These are phyloP conservation scores for Syncephalastrum monosporum DNA, from an alignment of 371 early-diverging fungal species.

Conservation along the genomic window DNA sequence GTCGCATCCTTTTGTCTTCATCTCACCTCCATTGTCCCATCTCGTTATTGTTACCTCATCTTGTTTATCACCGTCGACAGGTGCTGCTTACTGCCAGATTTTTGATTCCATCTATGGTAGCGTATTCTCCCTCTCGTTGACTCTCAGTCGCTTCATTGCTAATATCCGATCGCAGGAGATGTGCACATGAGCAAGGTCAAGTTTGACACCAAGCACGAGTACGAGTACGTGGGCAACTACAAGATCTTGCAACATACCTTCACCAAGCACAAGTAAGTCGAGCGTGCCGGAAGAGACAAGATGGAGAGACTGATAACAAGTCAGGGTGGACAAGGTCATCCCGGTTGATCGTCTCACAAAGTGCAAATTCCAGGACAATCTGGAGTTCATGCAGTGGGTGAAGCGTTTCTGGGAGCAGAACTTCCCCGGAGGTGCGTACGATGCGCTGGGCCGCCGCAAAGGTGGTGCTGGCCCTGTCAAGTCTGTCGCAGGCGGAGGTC, in stretches of 20 bases:
- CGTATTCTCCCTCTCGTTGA: not conserved
- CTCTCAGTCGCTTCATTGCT: too few species aligned
- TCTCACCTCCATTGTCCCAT: not conserved
- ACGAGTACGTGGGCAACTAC: conserved; percentile 89
- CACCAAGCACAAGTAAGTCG: conserved; percentile 70
- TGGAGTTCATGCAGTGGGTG: conserved; percentile 95
- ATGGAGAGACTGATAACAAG: not conserved
- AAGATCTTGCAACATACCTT: conserved; percentile 87
- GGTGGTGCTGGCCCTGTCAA: conserved; percentile 33
- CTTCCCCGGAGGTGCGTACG: conserved; percentile 82
- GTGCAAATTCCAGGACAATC: conserved; percentile 95
- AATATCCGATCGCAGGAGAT: conserved; percentile 42
- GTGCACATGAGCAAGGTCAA: conserved; percentile 85
- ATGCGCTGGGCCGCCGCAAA: conserved; percentile 78
- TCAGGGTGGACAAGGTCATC: conserved; percentile 51
- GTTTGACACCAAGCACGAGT: conserved; percentile 89
- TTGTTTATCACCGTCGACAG: conserved; percentile 19
- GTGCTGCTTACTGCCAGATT: conserved; percentile 84
- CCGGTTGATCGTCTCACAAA: conserved; percentile 87
- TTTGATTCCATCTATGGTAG: conserved; percentile 80
- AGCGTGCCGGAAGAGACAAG: not conserved
- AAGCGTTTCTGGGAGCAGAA: conserved; percentile 86
- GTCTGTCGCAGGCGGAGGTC: conserved; percentile 14
- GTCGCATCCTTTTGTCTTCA: not conserved
- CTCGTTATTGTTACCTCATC: not conserved